Conservation (phyloP, 768 basidiomycete species). For the Tulasnella sp. region DNA sequence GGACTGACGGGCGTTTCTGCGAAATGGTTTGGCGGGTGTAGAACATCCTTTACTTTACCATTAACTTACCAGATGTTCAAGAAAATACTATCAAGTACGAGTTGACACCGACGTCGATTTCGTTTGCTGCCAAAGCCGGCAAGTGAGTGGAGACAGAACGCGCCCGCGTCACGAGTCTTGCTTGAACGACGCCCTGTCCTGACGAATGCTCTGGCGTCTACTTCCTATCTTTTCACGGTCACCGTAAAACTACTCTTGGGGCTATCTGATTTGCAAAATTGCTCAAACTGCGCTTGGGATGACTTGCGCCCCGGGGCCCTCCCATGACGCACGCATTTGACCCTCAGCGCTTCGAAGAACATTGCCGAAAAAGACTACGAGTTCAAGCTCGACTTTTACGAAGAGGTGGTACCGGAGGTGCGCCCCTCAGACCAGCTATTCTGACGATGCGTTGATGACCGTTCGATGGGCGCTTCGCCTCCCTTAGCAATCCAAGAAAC, state of each 20-base stretch:
- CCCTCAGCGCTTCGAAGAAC: slow-evolving; percentile 37
- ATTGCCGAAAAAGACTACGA: slow-evolving; percentile 60
- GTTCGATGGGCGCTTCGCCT: neutral
- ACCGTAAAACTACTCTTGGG: neutral
- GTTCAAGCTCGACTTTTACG: slow-evolving; percentile 73
- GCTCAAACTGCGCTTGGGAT: neutral
- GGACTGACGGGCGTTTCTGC: neutral
- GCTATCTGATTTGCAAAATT: neutral
- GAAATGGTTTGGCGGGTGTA: slow-evolving; percentile 35
- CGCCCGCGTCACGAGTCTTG: neutral
- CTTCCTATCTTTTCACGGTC: neutral
- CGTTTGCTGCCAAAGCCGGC: slow-evolving; percentile 63
- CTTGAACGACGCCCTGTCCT: neutral
- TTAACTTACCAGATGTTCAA: slow-evolving; percentile 75
- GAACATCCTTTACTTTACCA: slow-evolving; percentile 83
- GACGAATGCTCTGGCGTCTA: neutral
- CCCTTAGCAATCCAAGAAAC: slow-evolving; percentile 54
- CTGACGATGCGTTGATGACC: neutral
- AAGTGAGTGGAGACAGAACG: slow-evolving; percentile 45
- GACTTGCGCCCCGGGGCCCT: neutral
- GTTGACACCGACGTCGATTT: slow-evolving; percentile 53
- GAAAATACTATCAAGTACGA: slow-evolving; percentile 54
- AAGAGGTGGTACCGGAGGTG: slow-evolving; percentile 73
- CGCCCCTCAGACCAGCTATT: slow-evolving; percentile 29
- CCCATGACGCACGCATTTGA: neutral